phyloP scores from a whole-genome alignment of 2,329 filamentous ascomycete genomes.

The Curvularia hawaiiensis region DNA sequence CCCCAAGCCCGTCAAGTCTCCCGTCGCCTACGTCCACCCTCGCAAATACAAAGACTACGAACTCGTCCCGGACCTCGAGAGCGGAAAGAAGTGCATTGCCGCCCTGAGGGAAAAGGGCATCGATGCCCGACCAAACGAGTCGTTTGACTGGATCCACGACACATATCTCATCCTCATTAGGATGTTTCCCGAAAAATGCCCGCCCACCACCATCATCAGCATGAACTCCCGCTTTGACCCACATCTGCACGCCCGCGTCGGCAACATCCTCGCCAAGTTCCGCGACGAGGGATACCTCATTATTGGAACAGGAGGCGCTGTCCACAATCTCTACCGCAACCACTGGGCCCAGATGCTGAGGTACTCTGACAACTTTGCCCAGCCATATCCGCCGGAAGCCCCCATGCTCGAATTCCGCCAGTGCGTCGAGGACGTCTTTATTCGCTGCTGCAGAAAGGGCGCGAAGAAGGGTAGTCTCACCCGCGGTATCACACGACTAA shows the following conservation, averaged over 20 bases:
- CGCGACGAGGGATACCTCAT: slow-evolving; percentile 62
- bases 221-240: slow-evolving; percentile 63
- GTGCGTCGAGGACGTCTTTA: slow-evolving; percentile 65
- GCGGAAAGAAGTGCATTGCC: slow-evolving; percentile 56
- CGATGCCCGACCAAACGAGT: slow-evolving; percentile 57
- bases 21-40: slow-evolving; percentile 70
- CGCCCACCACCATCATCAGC: slow-evolving; percentile 66
- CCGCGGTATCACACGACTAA: slow-evolving; percentile 63
- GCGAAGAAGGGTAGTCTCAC: slow-evolving; percentile 54
- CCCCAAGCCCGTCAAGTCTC: slow-evolving; percentile 63
- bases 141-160: slow-evolving; percentile 75
- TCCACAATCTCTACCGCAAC: slow-evolving; percentile 74
- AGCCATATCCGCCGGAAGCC: slow-evolving; percentile 61
- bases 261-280: slow-evolving; percentile 61
- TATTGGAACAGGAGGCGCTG: slow-evolving; percentile 65
- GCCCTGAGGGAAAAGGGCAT: slow-evolving; percentile 60
- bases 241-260: slow-evolving; percentile 63
- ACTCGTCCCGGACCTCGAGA: slow-evolving; percentile 64
- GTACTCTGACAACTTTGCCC: slow-evolving; percentile 67
- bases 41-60: slow-evolving; percentile 68
- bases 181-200: slow-evolving; percentile 70
- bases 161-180: slow-evolving; percentile 71
- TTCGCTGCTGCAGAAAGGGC: slow-evolving; percentile 55
- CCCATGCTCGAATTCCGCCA: slow-evolving; percentile 71
- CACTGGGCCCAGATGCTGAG: slow-evolving; percentile 67